Evolutionary conservation across 768 basidiomycete species (phyloP).

Genomic region (Sarcodon sp.): DNA sequence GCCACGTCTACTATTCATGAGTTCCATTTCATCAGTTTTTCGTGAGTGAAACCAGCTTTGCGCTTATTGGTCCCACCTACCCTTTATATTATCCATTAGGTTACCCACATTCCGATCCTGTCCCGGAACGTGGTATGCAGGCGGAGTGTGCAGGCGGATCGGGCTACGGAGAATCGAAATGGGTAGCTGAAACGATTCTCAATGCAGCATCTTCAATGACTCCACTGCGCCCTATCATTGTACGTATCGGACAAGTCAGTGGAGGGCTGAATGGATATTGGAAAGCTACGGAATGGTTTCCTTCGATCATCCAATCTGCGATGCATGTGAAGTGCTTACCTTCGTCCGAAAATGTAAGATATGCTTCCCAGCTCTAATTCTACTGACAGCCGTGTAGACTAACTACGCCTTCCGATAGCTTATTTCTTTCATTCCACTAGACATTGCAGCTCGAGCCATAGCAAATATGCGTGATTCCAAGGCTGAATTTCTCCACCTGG

Average conservation of each 20-base stretch:
- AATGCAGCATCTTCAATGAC: slow-evolving; percentile 7
- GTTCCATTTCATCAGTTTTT: slow-evolving; percentile 11
- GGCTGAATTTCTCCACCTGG: slow-evolving; percentile 8
- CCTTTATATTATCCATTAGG: not conserved
- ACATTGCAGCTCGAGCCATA: slow-evolving; percentile 8
- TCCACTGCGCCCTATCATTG: slow-evolving; percentile 8
- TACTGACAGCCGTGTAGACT: not conserved
- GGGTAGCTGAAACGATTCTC: slow-evolving; percentile 14
- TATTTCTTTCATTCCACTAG: slow-evolving; percentile 9
- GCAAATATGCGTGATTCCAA: slow-evolving; percentile 5
- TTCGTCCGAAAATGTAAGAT: slow-evolving; percentile 2
- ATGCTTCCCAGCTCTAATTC: not conserved
- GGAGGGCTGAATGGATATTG: slow-evolving; percentile 21
- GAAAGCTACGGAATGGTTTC: slow-evolving; percentile 24
- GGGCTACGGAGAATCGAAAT: slow-evolving; percentile 23
- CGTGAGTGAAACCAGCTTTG: slow-evolving; percentile 1
- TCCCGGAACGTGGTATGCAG: slow-evolving; percentile 4
- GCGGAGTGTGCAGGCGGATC: slow-evolving; percentile 7
- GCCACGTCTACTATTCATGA: slow-evolving; percentile 12
- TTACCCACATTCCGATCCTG: not conserved
- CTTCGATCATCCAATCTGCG: slow-evolving; percentile 16
- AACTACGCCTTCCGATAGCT: not conserved
- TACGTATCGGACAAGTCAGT: slow-evolving; percentile 22
- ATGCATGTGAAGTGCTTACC: slow-evolving; percentile 9
- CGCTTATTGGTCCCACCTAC: not conserved